A percentile compares a stretch with the other conserved stretches of the same genome.
Conservation (phyloP, 345 rosid genomes). For the Luvunga scandens region DNA sequence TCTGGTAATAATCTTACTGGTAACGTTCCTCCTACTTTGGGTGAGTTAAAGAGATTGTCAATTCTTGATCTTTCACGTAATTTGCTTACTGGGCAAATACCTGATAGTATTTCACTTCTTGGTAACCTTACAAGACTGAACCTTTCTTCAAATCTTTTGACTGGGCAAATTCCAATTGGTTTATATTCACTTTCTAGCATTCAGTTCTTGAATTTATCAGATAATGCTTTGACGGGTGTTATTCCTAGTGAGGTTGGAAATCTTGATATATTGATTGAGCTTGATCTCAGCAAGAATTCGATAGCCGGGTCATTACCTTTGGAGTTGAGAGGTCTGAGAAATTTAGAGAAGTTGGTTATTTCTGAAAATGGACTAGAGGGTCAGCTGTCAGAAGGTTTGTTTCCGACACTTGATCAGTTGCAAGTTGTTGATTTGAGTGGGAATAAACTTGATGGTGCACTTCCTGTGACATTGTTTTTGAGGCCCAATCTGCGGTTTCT, state of each 20-base stretch:
- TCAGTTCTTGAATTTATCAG: constrained; percentile 44
- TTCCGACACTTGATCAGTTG: constrained; percentile 38
- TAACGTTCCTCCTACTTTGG: constrained; percentile 36
- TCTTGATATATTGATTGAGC: constrained; percentile 41
- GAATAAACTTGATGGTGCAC: constrained; percentile 48
- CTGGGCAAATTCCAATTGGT: constrained; percentile 44
- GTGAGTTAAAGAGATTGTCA: constrained; percentile 36
- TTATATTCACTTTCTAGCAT: constrained; percentile 37
- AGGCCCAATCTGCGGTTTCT: constrained; percentile 50
- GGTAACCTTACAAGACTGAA: constrained; percentile 38
- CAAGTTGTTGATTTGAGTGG: constrained; percentile 38
- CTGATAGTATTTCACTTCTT: constrained; percentile 36
- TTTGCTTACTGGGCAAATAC: constrained; percentile 52
- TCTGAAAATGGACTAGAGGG: constrained; percentile 41
- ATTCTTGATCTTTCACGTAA: constrained; percentile 54
- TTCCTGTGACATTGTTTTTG: constrained; percentile 42
- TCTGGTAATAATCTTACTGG: constrained; percentile 47
- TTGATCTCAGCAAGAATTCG: constrained; percentile 59
- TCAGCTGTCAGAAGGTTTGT: constrained; percentile 31
- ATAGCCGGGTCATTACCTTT: constrained; percentile 47
- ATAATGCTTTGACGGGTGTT: constrained; percentile 46
- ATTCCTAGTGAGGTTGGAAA: constrained; percentile 47
- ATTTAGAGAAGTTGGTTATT: constrained; percentile 41
- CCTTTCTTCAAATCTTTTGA: constrained; percentile 47
- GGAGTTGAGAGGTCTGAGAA: constrained; percentile 39